Conservation (phyloP, 352 stramenopile genomes). For the Globisporangium nunn region DNA sequence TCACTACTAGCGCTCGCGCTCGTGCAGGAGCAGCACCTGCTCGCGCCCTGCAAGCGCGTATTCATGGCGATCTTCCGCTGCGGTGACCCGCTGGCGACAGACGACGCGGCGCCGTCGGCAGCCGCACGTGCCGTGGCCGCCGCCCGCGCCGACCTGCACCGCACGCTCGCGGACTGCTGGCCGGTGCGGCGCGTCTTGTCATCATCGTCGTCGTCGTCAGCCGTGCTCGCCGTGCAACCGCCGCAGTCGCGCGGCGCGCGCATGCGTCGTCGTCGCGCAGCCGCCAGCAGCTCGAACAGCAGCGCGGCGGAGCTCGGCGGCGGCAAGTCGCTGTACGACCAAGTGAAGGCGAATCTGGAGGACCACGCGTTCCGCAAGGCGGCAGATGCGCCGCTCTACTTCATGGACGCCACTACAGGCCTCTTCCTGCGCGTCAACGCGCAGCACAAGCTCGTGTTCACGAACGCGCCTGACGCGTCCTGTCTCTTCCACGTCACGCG, state of each 20-base stretch:
- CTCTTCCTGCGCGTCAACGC: slow-evolving; percentile 48
- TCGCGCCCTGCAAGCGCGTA: slow-evolving; percentile 24
- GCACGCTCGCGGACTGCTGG: slow-evolving; percentile 40
- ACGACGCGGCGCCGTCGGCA: slow-evolving; percentile 11
- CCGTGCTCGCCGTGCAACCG: slow-evolving; percentile 12
- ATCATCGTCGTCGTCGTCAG: slow-evolving; percentile 10
- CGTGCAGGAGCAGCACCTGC: slow-evolving; percentile 30
- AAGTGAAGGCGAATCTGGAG: slow-evolving; percentile 42
- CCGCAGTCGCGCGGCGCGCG: not conserved
- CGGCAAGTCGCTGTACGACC: slow-evolving; percentile 61
- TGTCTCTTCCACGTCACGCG: slow-evolving; percentile 70
- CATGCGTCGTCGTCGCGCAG: not conserved
- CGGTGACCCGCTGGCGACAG: slow-evolving; percentile 9
- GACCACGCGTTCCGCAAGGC: slow-evolving; percentile 46
- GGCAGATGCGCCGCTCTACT: slow-evolving; percentile 52
- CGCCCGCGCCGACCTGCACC: slow-evolving; percentile 37
- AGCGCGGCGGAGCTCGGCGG: slow-evolving; percentile 6
- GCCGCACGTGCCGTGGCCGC: slow-evolving; percentile 15
- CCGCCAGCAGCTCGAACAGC: slow-evolving; percentile 8
- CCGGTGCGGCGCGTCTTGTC: slow-evolving; percentile 5
- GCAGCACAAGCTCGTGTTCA: slow-evolving; percentile 68
- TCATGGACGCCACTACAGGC: slow-evolving; percentile 51
- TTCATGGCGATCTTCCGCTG: slow-evolving; percentile 9
- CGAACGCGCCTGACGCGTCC: slow-evolving; percentile 40
- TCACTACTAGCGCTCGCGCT: slow-evolving; percentile 33